phyloP scores from a whole-genome alignment of 2,329 filamentous ascomycete genomes.

The Bipolaris victoriae region DNA sequence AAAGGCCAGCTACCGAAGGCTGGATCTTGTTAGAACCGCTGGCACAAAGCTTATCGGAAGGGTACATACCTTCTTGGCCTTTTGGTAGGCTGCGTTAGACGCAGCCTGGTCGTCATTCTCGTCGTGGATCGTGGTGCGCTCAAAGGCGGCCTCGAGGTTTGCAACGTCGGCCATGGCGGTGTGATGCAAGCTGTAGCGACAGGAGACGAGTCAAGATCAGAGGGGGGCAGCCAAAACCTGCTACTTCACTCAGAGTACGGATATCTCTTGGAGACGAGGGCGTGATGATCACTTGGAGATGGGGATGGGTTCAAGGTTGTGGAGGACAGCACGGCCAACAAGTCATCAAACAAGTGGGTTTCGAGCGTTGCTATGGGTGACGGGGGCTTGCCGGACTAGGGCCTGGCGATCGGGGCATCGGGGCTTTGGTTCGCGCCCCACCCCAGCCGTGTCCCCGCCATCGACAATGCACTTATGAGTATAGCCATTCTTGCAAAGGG shows the following conservation, averaged over 20 bases:
- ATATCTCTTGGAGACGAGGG: neutral
- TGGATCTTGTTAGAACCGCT: constrained; percentile 38
- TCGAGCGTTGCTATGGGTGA: constrained; percentile 18
- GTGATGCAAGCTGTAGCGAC: constrained; percentile 15
- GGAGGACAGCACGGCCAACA: constrained; percentile 8
- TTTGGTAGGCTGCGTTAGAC: constrained; percentile 66
- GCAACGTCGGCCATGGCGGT: constrained; percentile 62
- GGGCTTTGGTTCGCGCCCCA: constrained; percentile 11
- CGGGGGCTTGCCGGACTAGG: neutral
- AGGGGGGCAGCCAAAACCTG: constrained; percentile 19
- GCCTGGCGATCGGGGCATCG: constrained; percentile 15
- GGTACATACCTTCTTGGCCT: constrained; percentile 79
- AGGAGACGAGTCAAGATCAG: constrained; percentile 16
- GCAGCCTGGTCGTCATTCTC: constrained; percentile 72
- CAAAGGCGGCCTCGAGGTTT: constrained; percentile 83
- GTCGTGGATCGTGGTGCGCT: constrained; percentile 87
- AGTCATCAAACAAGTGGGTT: constrained; percentile 25
- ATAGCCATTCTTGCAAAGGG: neutral
- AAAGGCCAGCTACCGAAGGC: constrained; percentile 58
- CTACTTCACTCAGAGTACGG: constrained; percentile 12
- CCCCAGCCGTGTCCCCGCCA: constrained; percentile 13
- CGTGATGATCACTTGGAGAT: constrained; percentile 20
- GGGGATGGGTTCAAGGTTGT: constrained; percentile 11
- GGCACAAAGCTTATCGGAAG: neutral
- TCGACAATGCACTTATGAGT: constrained; percentile 15